phyloP scores from a whole-genome alignment of 768 basidiomycete species.

The Filobasidium wieringae region DNA sequence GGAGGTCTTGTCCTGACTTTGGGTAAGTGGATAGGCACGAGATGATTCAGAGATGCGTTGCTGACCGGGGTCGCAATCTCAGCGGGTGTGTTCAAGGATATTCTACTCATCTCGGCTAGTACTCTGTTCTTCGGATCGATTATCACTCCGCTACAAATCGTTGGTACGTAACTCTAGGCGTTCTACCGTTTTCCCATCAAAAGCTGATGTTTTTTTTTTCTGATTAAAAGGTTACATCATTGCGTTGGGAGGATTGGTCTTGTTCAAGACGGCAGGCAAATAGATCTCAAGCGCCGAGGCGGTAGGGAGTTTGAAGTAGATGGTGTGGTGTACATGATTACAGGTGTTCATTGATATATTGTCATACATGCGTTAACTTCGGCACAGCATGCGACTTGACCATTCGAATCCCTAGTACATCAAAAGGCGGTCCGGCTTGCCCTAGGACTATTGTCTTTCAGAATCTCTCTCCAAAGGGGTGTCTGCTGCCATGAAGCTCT shows the following conservation, averaged over 20 bases:
- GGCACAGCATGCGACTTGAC: no score
- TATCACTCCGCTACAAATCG: slow-evolving; percentile 71
- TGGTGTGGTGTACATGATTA: no score
- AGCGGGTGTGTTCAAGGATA: slow-evolving; percentile 81
- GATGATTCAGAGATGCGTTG: neutral
- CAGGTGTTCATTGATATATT: no score
- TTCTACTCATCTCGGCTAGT: slow-evolving; percentile 76
- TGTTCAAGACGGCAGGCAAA: slow-evolving; percentile 57
- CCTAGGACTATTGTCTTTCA: neutral
- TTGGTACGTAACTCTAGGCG: slow-evolving; percentile 44
- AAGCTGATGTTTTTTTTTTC: neutral
- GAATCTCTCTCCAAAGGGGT: neutral
- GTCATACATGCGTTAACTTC: no score
- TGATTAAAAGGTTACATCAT: slow-evolving; percentile 47
- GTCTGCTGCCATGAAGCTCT: neutral
- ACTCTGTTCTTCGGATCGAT: slow-evolving; percentile 70
- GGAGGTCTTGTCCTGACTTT: slow-evolving; percentile 71
- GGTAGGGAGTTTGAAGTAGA: no score
- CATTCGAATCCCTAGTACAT: no score
- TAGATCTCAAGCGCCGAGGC: no score
- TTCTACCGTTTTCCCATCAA: neutral
- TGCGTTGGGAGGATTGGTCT: slow-evolving; percentile 67
- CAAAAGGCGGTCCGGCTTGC: no score
- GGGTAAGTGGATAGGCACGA: neutral
- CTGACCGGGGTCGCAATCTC: neutral